Conservation (phyloP, 106 monocot genomes). For the Dioscorea zingiberensis region DNA sequence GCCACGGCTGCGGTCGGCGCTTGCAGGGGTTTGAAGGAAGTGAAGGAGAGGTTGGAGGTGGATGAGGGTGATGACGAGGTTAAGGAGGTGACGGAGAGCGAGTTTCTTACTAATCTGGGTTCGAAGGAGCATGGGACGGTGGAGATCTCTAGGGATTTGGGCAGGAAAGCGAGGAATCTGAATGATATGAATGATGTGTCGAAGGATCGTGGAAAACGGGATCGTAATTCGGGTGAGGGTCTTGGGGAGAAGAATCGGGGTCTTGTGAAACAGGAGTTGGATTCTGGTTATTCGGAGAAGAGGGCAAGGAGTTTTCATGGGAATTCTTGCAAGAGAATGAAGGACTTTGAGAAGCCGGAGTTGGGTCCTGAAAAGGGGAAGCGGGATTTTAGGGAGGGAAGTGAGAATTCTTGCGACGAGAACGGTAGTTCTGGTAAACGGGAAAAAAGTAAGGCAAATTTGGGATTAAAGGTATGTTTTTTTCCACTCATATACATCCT, state of each 20-base stretch:
- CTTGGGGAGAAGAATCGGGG: no score
- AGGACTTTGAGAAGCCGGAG: not conserved
- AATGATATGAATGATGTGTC: not conserved
- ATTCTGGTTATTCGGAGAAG: no score
- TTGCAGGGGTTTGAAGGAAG: not conserved
- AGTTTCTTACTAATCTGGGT: not conserved
- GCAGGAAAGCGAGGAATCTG: not conserved
- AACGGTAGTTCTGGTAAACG: not conserved
- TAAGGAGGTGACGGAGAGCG: constrained; percentile 9
- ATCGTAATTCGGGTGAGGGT: not conserved
- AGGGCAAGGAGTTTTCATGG: not conserved
- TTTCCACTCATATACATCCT: no score
- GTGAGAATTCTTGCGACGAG: not conserved
- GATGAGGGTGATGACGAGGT: constrained; percentile 5
- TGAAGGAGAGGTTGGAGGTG: not conserved
- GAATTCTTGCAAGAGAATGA: not conserved
- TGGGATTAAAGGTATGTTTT: no score
- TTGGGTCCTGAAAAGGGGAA: not conserved
- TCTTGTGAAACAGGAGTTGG: not conserved
- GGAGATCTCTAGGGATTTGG: not conserved
- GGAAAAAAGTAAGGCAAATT: not conserved
- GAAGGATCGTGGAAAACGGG: not conserved
- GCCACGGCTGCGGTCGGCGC: no score
- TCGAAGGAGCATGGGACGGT: not conserved
- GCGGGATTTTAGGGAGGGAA: not conserved